Base-by-base conservation (phyloP, 768 basidiomycete genomes). In the Kwoniella bestiolae region DNA sequence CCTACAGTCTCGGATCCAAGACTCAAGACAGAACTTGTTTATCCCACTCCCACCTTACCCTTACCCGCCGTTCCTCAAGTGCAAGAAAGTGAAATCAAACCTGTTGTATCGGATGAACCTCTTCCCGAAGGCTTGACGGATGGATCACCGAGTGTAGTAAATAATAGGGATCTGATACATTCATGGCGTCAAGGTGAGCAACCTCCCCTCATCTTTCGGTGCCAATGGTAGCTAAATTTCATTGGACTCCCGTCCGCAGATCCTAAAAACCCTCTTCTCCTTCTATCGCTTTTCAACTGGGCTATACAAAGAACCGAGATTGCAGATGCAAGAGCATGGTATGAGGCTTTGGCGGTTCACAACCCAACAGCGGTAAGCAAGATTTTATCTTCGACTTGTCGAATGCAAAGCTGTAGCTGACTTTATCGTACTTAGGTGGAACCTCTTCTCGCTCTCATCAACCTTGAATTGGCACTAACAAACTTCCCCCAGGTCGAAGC, bases 281-380 rank as follows among this genome's bases (percentile, higher is more conserved):
- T 93, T 88, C 85, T 90, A 78, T 86, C 86, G 69, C 84, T 95
- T 34, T 85, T 96, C 72, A 86, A 88, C 52, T 83, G 90, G 67
- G 89, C 91, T 35, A 89, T 94, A 82, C 83, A 85, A 63, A 87
- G 86, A 35, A 88, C 87, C 67, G 90, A 95, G 75, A 85, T 92
- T 70, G 86, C 89, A 56, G 88, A 88, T 79, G 89, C 94, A 69
- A 87, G 91, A 67, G 85, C 87, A 49, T 87, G 90, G 16, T 97
- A 91, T 80, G 90, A 92, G 74, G 88, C 86, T 45, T 83, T 97
- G 69, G 85, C 95, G 62, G 86, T 88, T 75, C 87, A 87, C 56
- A 95, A 91, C 80, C 94, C 95, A 21, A 95, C 95, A 81, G 92
- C 90, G 73, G 94, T 97, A 83, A 84, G 91, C 87, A 69, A 63